Conservation (phyloP, 2,329 filamentous ascomycete species). For the Verticillium isaacii region DNA sequence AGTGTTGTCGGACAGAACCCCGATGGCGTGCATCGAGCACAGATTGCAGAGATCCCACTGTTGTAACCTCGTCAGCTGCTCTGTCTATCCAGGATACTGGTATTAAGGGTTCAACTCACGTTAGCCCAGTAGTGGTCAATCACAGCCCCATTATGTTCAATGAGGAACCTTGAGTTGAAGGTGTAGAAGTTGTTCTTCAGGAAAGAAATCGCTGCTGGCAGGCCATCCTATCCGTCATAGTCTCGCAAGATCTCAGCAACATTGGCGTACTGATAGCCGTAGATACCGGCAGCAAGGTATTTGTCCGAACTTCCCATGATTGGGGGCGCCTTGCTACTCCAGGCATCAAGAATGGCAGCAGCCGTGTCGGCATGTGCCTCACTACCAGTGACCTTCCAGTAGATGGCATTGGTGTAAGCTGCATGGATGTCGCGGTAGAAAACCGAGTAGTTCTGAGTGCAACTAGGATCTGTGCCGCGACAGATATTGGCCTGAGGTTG, state of each 20-base stretch:
- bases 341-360: conserved; percentile 29
- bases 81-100: background rate
- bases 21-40: conserved; percentile 33
- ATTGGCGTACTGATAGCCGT: conserved; percentile 42
- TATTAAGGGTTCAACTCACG: background rate
- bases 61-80: background rate
- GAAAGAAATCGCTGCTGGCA: conserved; percentile 22
- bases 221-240: conserved; percentile 24
- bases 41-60: conserved; percentile 39
- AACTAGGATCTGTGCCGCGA: conserved; percentile 19
- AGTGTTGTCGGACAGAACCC: conserved; percentile 34
- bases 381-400: conserved; percentile 33
- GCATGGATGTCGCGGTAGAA: conserved; percentile 33
- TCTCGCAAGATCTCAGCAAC: conserved; percentile 35
- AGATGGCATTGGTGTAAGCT: conserved; percentile 31
- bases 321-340: conserved; percentile 25
- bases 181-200: conserved; percentile 30
- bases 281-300: conserved; percentile 34
- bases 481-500: conserved; percentile 24
- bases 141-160: conserved; percentile 27
- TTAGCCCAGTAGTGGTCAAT: conserved; percentile 34
- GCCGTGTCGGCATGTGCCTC: conserved; percentile 30
- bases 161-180: conserved; percentile 31
- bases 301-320: conserved; percentile 29
- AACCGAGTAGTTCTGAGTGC: conserved; percentile 28